A percentile compares a stretch with the other conserved stretches of the same genome.
Evolutionary conservation across 495 filamentous ascomycete species (phyloP).

Genomic region (Talaromyces wortmannii): DNA sequence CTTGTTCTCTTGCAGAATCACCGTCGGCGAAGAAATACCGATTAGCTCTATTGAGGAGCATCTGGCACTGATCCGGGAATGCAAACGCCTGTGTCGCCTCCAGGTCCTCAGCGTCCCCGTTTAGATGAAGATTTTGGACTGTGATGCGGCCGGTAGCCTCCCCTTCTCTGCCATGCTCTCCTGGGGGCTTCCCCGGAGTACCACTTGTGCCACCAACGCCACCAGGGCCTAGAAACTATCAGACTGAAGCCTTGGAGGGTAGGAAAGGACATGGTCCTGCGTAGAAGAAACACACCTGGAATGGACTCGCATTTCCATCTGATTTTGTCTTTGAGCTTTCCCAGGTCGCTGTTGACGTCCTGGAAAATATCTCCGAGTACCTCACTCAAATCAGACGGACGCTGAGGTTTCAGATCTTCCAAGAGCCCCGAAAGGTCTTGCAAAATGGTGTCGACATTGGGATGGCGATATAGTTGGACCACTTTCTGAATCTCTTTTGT

Average conservation of each 20-base stretch:
- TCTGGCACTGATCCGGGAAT: constrained; percentile 5
- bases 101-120: neutral
- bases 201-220: neutral
- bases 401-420: neutral
- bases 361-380: neutral
- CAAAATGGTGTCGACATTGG: neutral
- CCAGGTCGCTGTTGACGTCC: neutral
- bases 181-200: neutral
- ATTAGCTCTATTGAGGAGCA: constrained; percentile 1
- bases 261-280: neutral
- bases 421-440: neutral
- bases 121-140: neutral
- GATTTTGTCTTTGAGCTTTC: neutral
- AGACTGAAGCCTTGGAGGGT: neutral
- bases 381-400: neutral
- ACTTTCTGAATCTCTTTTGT: neutral
- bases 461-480: neutral
- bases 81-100: neutral
- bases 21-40: neutral
- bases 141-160: neutral
- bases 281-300: neutral
- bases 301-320: neutral
- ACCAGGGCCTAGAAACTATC: neutral
- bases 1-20: neutral
- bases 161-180: neutral